Conservation (phyloP, 2,329 filamentous ascomycete genomes). For the Exophiala spinifera region DNA sequence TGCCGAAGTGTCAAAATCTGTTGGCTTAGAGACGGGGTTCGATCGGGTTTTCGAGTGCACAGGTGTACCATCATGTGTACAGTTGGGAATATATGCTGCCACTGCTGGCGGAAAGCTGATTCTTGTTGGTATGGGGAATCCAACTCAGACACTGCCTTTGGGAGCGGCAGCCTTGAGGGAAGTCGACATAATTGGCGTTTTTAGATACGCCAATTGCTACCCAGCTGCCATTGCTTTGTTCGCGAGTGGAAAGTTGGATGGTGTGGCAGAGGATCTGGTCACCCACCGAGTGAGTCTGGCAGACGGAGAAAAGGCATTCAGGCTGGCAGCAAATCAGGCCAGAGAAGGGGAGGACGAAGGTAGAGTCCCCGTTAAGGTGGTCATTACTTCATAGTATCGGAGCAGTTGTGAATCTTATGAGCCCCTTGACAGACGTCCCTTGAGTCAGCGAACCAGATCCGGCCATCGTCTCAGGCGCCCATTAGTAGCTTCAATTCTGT, state of each 20-base stretch:
- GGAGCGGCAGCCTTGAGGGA: slow-evolving; percentile 55
- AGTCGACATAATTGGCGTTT: slow-evolving; percentile 57
- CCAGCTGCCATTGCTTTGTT: slow-evolving; percentile 54
- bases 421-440: too few species aligned
- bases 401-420: too few species aligned
- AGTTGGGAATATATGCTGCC: slow-evolving; percentile 45
- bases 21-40: slow-evolving; percentile 36
- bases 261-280: slow-evolving; percentile 50
- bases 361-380: slow-evolving; percentile 53
- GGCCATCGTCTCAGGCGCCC: too few species aligned
- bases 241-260: slow-evolving; percentile 48
- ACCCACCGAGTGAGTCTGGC: slow-evolving; percentile 51
- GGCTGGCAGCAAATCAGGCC: slow-evolving; percentile 42
- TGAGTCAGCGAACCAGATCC: too few species aligned
- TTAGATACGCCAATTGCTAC: slow-evolving; percentile 55
- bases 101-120: slow-evolving; percentile 51
- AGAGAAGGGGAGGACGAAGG: slow-evolving; percentile 52
- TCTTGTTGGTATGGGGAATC: slow-evolving; percentile 58
- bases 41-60: slow-evolving; percentile 47
- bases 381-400: slow-evolving; percentile 34
- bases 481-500: too few species aligned
- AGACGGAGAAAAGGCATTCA: slow-evolving; percentile 51
- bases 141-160: slow-evolving; percentile 53
- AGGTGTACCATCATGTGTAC: slow-evolving; percentile 44
- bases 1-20: slow-evolving; percentile 31